Percentiles rank a stretch among this genome's conserved stretches.
Evolutionary conservation across 1,284 basidiomycete species (phyloP).

Genomic region (Microstroma glucosiphilum): DNA sequence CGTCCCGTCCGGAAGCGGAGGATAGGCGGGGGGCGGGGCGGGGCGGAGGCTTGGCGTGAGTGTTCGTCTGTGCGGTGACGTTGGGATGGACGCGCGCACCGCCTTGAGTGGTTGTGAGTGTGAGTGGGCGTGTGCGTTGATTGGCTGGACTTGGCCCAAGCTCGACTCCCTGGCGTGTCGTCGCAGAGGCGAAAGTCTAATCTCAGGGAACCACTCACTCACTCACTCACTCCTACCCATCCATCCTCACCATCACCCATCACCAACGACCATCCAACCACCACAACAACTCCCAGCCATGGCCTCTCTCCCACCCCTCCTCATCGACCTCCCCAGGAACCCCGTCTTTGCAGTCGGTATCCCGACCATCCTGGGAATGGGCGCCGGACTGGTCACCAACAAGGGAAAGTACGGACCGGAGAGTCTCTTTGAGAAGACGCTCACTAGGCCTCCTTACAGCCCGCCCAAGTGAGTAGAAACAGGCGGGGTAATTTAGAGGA

Average conservation of each 20-base stretch:
- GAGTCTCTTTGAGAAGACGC: slow-evolving; percentile 35
- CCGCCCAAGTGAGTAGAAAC: slow-evolving; percentile 23
- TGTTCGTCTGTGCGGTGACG: too few species aligned
- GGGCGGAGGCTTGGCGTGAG: too few species aligned
- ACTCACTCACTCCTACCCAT: background rate
- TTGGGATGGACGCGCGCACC: background rate
- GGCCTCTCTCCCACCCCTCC: slow-evolving; percentile 11
- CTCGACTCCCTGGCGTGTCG: background rate
- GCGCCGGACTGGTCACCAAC: slow-evolving; percentile 29
- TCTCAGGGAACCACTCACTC: too few species aligned
- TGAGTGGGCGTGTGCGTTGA: background rate
- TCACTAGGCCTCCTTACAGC: slow-evolving; percentile 35
- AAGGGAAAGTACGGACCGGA: slow-evolving; percentile 30
- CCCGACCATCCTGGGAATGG: slow-evolving; percentile 19
- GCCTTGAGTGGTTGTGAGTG: too few species aligned
- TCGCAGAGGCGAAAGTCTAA: background rate
- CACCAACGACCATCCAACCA: background rate
- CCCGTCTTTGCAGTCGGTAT: slow-evolving; percentile 43
- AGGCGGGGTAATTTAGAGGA: too few species aligned
- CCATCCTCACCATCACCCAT: background rate
- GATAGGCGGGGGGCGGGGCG: too few species aligned
- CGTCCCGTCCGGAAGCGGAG: background rate
- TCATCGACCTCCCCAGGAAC: slow-evolving; percentile 29
- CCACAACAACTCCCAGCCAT: background rate
- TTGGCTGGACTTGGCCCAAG: background rate